A percentile compares a stretch with the other conserved stretches of the same genome.
Evolutionary conservation across 2,329 filamentous ascomycete genomes (phyloP).

Genomic region (Colletotrichum liriopes): DNA sequence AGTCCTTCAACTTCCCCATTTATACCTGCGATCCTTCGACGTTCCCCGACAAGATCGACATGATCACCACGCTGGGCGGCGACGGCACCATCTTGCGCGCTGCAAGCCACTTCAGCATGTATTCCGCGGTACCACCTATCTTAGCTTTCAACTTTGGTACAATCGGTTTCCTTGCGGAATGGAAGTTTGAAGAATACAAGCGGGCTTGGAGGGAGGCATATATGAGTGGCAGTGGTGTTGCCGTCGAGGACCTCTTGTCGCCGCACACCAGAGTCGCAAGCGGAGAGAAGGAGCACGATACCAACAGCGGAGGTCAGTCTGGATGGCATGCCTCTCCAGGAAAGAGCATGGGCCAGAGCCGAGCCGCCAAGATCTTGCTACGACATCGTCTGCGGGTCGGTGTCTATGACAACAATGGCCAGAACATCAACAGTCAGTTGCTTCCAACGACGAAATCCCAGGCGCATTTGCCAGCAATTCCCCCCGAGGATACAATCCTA

Average conservation of each 20-base stretch:
- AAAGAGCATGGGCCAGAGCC: constrained; percentile 83
- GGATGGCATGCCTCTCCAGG: constrained; percentile 83
- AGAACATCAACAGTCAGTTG: constrained; percentile 69
- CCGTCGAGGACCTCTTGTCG: constrained; percentile 60
- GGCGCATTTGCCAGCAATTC: constrained; percentile 49
- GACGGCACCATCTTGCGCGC: constrained; percentile 93
- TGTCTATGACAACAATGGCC: constrained; percentile 80
- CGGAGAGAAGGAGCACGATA: constrained; percentile 47
- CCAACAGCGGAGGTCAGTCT: constrained; percentile 41
- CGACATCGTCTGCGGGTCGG: constrained; percentile 90
- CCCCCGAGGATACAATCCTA: constrained; percentile 41
- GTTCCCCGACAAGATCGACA: constrained; percentile 86
- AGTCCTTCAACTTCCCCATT: constrained; percentile 80
- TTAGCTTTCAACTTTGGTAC: constrained; percentile 98
- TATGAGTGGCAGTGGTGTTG: constrained; percentile 77
- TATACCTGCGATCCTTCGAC: constrained; percentile 69
- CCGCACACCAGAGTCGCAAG: constrained; percentile 57
- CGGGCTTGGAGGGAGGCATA: constrained; percentile 93
- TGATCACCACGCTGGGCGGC: constrained; percentile 91
- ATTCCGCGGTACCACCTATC: constrained; percentile 87
- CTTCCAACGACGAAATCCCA: constrained; percentile 61
- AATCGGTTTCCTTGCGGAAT: constrained; percentile 94
- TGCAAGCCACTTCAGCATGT: constrained; percentile 81
- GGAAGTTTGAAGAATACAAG: constrained; percentile 95
- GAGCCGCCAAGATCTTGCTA: constrained; percentile 86